Conservation (phyloP, 139 green algal species). For the Micromonas commoda region DNA sequence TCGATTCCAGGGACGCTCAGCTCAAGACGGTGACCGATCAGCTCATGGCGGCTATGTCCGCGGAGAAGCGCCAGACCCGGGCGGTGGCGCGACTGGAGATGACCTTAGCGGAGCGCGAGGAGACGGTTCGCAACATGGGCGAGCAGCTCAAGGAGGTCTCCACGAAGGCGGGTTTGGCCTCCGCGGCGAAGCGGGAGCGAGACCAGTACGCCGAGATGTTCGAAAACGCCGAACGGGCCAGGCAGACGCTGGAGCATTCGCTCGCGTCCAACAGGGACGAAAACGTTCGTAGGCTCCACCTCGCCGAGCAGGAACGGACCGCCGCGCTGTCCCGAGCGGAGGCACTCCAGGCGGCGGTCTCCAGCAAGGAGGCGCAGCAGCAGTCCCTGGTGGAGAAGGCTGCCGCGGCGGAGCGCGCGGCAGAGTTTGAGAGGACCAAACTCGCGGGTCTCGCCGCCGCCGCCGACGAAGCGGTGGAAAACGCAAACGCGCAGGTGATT, state of each 20-base stretch:
- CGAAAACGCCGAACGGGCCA: not conserved
- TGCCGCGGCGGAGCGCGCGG: not conserved
- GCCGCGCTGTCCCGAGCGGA: not conserved
- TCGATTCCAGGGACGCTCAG: not conserved
- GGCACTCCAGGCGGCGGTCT: not conserved
- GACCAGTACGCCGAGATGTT: not conserved
- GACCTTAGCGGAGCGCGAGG: not conserved
- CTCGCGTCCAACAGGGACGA: too few relatives aligned
- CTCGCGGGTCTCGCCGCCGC: not conserved
- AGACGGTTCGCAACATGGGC: constrained; percentile 6
- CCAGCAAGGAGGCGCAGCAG: not conserved
- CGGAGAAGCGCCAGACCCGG: constrained; percentile 3
- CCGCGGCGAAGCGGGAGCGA: not conserved
- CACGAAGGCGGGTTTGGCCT: not conserved
- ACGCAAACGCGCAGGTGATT: not conserved
- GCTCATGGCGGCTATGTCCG: constrained; percentile 2
- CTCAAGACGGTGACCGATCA: not conserved
- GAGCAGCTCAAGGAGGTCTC: not conserved
- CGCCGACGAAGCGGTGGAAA: not conserved
- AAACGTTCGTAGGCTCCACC: too few relatives aligned
- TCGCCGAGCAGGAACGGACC: too few relatives aligned
- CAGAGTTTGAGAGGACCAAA: not conserved
- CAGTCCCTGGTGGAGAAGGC: not conserved
- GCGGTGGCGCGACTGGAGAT: not conserved
- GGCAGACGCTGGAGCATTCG: too few relatives aligned